phyloP scores from a whole-genome alignment of 148 eudicot genomes.

The Agrostemma githago region DNA sequence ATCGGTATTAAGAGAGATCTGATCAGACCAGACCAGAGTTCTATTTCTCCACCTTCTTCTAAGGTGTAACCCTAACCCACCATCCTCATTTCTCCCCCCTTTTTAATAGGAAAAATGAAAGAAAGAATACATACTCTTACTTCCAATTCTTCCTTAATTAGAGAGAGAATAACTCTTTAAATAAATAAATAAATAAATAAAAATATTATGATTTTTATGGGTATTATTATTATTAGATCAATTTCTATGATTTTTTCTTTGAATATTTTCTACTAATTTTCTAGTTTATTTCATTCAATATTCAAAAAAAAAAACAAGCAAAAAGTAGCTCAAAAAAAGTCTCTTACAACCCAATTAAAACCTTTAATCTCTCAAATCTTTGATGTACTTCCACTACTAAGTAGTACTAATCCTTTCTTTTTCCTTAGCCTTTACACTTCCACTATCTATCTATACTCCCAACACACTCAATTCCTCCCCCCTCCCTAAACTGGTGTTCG shows the following conservation, averaged over 20 bases:
- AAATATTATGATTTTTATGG: neutral
- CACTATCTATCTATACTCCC: constrained; percentile 15
- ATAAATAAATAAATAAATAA: too few species aligned
- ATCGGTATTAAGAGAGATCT: too few species aligned
- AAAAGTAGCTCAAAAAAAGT: neutral
- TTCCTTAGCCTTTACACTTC: neutral
- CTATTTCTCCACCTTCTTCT: constrained; percentile 9
- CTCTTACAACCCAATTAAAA: neutral
- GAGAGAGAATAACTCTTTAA: too few species aligned
- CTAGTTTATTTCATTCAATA: neutral
- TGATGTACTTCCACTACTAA: neutral
- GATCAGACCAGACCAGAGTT: too few species aligned
- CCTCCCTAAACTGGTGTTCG: neutral
- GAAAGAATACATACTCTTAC: neutral
- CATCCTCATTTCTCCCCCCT: neutral
- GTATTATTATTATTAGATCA: neutral
- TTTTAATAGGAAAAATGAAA: too few species aligned
- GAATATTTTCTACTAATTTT: too few species aligned
- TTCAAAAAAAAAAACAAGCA: neutral
- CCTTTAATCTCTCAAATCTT: neutral
- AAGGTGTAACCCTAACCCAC: constrained; percentile 34
- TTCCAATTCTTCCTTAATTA: neutral
- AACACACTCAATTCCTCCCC: neutral
- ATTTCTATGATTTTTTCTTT: too few species aligned
- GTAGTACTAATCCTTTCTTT: neutral